Evolutionary conservation across 2,329 filamentous ascomycete genomes (phyloP).

Genomic region (Clonostachys sp.): DNA sequence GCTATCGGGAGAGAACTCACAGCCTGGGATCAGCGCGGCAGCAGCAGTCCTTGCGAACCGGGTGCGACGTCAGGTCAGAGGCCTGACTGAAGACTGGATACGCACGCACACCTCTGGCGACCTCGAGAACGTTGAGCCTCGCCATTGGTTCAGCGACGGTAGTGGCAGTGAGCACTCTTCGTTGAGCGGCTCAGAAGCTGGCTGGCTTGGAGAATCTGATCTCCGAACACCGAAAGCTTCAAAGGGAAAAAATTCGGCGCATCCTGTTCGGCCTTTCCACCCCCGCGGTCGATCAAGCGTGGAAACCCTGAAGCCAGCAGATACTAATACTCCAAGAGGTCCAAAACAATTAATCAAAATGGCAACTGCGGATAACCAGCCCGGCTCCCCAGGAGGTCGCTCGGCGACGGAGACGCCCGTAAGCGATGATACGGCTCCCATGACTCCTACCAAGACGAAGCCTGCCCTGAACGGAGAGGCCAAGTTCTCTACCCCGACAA

Average conservation of each 20-base stretch:
- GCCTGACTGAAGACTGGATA: slow-evolving; percentile 81
- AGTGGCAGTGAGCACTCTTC: slow-evolving; percentile 71
- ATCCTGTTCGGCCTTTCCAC: slow-evolving; percentile 24
- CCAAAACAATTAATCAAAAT: neutral
- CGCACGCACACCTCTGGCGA: slow-evolving; percentile 75
- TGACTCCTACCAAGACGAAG: slow-evolving; percentile 13
- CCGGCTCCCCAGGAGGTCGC: slow-evolving; percentile 5
- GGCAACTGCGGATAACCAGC: slow-evolving; percentile 7
- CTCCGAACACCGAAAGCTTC: slow-evolving; percentile 41
- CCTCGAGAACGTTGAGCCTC: slow-evolving; percentile 58
- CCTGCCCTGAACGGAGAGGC: slow-evolving; percentile 15
- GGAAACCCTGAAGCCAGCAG: slow-evolving; percentile 44
- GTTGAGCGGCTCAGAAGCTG: slow-evolving; percentile 60
- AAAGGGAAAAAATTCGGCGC: slow-evolving; percentile 11
- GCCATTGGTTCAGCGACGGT: slow-evolving; percentile 77
- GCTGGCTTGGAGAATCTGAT: slow-evolving; percentile 45
- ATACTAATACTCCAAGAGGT: slow-evolving; percentile 3
- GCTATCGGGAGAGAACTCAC: slow-evolving; percentile 25
- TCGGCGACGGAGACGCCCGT: neutral
- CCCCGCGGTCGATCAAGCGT: slow-evolving; percentile 47
- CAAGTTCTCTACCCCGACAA: slow-evolving; percentile 24
- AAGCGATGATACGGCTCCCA: slow-evolving; percentile 7
- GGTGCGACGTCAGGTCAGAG: slow-evolving; percentile 51
- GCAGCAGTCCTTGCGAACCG: slow-evolving; percentile 61
- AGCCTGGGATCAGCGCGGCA: slow-evolving; percentile 41